Conservation (phyloP, 2,329 filamentous ascomycete genomes). For the Rhexocercosporidium sp. region DNA sequence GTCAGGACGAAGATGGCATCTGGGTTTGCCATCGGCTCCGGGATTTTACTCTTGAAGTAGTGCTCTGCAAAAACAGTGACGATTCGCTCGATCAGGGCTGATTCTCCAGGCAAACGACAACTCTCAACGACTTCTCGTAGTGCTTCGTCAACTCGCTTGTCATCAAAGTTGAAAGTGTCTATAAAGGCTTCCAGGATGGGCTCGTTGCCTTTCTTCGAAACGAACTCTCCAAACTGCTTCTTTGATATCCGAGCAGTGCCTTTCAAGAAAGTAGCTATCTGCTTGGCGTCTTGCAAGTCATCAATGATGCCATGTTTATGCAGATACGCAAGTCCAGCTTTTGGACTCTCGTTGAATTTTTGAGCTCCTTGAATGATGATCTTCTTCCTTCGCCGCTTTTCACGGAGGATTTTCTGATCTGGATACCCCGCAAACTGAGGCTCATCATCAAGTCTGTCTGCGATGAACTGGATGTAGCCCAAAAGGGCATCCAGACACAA, state of each 20-base stretch:
- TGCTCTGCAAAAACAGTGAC: constrained; percentile 85
- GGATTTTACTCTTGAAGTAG: constrained; percentile 73
- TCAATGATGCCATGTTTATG: constrained; percentile 85
- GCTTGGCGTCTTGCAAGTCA: constrained; percentile 72
- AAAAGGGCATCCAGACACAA: constrained; percentile 91
- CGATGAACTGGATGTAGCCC: constrained; percentile 89
- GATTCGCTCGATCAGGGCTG: constrained; percentile 90
- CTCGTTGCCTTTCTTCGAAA: constrained; percentile 91
- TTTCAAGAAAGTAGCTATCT: constrained; percentile 85
- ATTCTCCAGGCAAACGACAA: constrained; percentile 93
- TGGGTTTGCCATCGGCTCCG: constrained; percentile 79
- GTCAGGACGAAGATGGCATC: constrained; percentile 90
- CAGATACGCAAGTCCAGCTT: constrained; percentile 84
- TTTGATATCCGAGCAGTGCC: constrained; percentile 90
- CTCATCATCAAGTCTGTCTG: constrained; percentile 79
- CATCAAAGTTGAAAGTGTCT: constrained; percentile 83
- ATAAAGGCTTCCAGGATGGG: constrained; percentile 84
- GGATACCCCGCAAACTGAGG: constrained; percentile 69
- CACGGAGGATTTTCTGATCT: constrained; percentile 65
- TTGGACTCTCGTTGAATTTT: constrained; percentile 96
- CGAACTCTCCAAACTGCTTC: constrained; percentile 86
- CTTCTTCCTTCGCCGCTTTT: constrained; percentile 80
- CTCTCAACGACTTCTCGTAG: constrained; percentile 85
- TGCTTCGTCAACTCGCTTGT: constrained; percentile 88
- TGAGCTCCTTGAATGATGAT: constrained; percentile 85